Base-by-base conservation (phyloP, 116 monocot species). In the Trichopus zeylanicus region DNA sequence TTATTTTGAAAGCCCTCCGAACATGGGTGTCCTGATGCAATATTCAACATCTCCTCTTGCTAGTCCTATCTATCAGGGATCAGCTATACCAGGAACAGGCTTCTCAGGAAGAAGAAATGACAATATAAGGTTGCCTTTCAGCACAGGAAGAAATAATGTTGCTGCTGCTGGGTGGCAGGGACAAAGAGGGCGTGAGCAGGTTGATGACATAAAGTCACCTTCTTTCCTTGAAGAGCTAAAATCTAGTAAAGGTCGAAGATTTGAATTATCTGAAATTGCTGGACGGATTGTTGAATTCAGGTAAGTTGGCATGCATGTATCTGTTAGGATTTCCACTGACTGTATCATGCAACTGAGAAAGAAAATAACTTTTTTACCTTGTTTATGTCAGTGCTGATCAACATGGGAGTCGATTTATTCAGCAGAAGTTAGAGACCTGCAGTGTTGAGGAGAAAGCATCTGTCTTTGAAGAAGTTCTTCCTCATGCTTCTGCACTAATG, bases 331-430 rank as follows among this genome's bases (percentile, higher is more conserved):
- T 0, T 54, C 42, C 42, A 42, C 42, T n/a, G 3, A 9, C 16
- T 42, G 3, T 1, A 15, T 42, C 18, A 16, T 42, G 7, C 30
- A 21, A 52, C 61, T 23, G 8, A 10, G 16, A 31, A 53, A 39
- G 38, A 57, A 66, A 65, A 32, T 62, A 11, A 48, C n/a, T n/a
- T n/a, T 27, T 20, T n/a, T 74, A 20, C 29, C 27, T 65, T 55
- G 35, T 73, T 74, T 62, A 11, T 46, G 57, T 29, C 72, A 95
- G 95, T 68, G 71, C 95, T 48, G 95, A 95, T 32, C 95, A 95
- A 75, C 81, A 90, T 75, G 95, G 95, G 38, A 95, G 95, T 59
- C 68, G 95, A 66, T 95, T 90, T 77, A 95, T 95, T 76, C 90
- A 95, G 69, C 95, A 90, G 52, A 95, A 95, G 74, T 70, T 95